These are phyloP conservation scores for Sapria himalayana DNA, from an alignment of 345 rosid species.

Conservation along the genomic window DNA sequence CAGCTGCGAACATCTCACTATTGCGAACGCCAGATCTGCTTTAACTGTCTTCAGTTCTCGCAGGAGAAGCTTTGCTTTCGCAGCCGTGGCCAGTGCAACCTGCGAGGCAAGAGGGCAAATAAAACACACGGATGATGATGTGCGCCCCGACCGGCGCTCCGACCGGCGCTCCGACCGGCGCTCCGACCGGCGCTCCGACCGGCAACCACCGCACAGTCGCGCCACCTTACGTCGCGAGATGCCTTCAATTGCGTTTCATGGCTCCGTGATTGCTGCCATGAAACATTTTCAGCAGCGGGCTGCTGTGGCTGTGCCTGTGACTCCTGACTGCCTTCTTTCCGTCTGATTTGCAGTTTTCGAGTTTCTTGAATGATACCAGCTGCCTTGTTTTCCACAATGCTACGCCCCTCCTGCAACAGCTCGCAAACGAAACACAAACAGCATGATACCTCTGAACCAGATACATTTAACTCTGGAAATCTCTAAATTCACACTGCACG, in stretches of 20 bases:
- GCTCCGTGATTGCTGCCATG: conserved; percentile 33
- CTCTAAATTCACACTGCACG: too few relatives aligned
- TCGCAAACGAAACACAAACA: too few relatives aligned
- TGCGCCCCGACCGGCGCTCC: too few relatives aligned
- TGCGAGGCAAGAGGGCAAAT: conserved; percentile 20
- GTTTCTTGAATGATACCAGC: conserved; percentile 60
- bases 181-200: too few relatives aligned
- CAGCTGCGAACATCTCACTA: conserved; percentile 62
- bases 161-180: too few relatives aligned
- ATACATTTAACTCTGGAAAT: too few relatives aligned
- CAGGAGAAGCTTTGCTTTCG: conserved; percentile 88
- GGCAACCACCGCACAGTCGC: too few relatives aligned
- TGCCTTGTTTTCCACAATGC: conserved; percentile 59
- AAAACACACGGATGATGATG: too few relatives aligned
- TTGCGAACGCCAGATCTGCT: conserved; percentile 82
- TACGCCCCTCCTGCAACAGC: conserved; percentile 56
- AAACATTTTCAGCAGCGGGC: conserved; percentile 16
- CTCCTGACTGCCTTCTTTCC: conserved; percentile 31
- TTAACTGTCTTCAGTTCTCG: conserved; percentile 83
- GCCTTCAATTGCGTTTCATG: conserved; percentile 90
- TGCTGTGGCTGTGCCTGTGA: conserved; percentile 19
- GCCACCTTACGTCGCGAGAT: conserved; percentile 98
- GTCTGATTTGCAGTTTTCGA: conserved; percentile 47
- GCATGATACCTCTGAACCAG: too few relatives aligned
- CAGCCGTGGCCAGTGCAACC: conserved; percentile 98